Evolutionary conservation across 495 filamentous ascomycete genomes (phyloP).

Genomic region (Penicillium argentinense): DNA sequence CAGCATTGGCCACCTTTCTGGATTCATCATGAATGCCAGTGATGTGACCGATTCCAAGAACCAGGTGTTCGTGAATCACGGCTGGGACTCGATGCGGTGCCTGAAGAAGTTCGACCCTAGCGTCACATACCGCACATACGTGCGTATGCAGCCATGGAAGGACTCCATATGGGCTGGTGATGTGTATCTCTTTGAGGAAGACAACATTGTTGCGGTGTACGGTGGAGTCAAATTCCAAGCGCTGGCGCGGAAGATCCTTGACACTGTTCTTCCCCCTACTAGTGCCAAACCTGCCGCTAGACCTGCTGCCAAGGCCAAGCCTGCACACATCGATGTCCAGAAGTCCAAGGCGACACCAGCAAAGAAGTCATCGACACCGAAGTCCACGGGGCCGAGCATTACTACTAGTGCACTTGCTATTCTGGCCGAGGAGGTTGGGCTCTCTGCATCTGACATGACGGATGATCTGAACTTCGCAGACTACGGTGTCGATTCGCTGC

Average conservation of each 20-base stretch:
- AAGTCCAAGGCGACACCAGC: constrained; percentile 41
- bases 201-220: constrained; percentile 65
- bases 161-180: constrained; percentile 51
- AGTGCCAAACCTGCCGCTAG: constrained; percentile 33
- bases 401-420: constrained; percentile 54
- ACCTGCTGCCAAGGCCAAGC: constrained; percentile 29
- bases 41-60: constrained; percentile 69
- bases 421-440: constrained; percentile 65
- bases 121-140: constrained; percentile 71
- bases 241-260: constrained; percentile 65
- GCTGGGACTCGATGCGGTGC: constrained; percentile 71
- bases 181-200: constrained; percentile 51
- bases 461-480: constrained; percentile 49
- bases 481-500: constrained; percentile 54
- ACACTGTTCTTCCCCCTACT: constrained; percentile 61
- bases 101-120: constrained; percentile 59
- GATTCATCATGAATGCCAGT: constrained; percentile 79
- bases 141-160: constrained; percentile 58
- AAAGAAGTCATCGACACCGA: constrained; percentile 26
- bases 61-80: constrained; percentile 74
- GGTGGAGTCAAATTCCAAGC: constrained; percentile 66
- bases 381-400: constrained; percentile 29
- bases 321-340: constrained; percentile 30
- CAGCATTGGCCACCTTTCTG: constrained; percentile 60
- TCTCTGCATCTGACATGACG: constrained; percentile 61